Conservation (phyloP, 441 rosid genomes). For the Jatropha multifida region DNA sequence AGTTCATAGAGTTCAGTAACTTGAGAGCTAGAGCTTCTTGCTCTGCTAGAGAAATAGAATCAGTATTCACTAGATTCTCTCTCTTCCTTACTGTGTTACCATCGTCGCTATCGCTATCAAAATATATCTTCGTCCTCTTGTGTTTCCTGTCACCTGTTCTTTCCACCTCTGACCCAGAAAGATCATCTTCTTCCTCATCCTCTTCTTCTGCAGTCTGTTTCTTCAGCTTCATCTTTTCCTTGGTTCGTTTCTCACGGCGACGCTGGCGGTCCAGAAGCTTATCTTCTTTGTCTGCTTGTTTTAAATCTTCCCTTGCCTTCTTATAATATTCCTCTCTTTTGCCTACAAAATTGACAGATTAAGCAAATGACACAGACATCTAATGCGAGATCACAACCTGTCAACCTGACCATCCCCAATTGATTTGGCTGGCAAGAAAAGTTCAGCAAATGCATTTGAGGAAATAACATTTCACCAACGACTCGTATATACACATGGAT, state of each 20-base stretch:
- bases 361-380: background rate
- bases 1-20: slow-evolving; percentile 54
- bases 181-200: slow-evolving; percentile 41
- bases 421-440: background rate
- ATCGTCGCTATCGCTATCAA: slow-evolving; percentile 39
- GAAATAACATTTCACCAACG: background rate
- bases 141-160: slow-evolving; percentile 23
- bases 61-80: slow-evolving; percentile 28
- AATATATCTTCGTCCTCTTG: slow-evolving; percentile 48
- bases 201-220: slow-evolving; percentile 44
- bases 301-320: slow-evolving; percentile 74
- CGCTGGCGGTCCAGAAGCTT: slow-evolving; percentile 67
- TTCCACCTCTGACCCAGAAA: slow-evolving; percentile 51
- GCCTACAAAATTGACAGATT: slow-evolving; percentile 37
- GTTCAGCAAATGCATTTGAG: background rate
- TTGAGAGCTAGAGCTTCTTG: slow-evolving; percentile 81
- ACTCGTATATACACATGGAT: background rate
- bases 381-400: background rate
- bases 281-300: slow-evolving; percentile 73
- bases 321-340: slow-evolving; percentile 53
- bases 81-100: slow-evolving; percentile 19
- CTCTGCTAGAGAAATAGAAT: slow-evolving; percentile 54
- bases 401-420: background rate
- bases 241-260: slow-evolving; percentile 65
- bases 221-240: slow-evolving; percentile 76